A percentile compares a stretch with the other conserved stretches of the same genome.
Evolutionary conservation across 1,139 yeast species (phyloP).

Genomic region (Hemisphaericaspora xylofermentans): DNA sequence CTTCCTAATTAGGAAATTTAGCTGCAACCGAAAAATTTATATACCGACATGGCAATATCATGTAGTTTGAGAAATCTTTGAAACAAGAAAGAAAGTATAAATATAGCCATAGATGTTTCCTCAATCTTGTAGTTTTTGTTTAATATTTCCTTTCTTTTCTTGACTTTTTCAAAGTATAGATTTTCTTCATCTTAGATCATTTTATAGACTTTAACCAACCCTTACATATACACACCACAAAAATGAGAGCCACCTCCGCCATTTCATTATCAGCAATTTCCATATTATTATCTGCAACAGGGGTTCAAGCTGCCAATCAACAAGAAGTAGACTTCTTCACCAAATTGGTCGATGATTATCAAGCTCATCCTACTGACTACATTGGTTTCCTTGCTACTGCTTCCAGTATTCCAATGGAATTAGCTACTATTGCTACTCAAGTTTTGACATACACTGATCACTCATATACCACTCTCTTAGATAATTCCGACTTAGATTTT

Average conservation of each 20-base stretch:
- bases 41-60: not conserved
- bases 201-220: not conserved
- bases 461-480: slow-evolving; percentile 42
- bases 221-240: not conserved
- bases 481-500: slow-evolving; percentile 23
- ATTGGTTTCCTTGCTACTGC: slow-evolving; percentile 36
- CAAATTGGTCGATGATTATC: slow-evolving; percentile 40
- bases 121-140: not conserved
- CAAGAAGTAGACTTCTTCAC: slow-evolving; percentile 38
- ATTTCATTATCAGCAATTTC: slow-evolving; percentile 17
- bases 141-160: no score
- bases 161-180: no score
- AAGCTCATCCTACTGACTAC: slow-evolving; percentile 26
- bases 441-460: slow-evolving; percentile 41
- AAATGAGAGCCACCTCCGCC: slow-evolving; percentile 10
- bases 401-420: slow-evolving; percentile 29
- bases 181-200: no score
- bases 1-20: slow-evolving; percentile 6
- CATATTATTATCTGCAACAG: slow-evolving; percentile 9
- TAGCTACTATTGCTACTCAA: slow-evolving; percentile 36
- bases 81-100: not conserved
- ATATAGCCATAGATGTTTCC: not conserved
- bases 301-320: slow-evolving; percentile 28
- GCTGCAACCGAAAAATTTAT: not conserved
- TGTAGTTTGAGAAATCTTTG: no score